Evolutionary conservation across 78 protist species (phyloP).

Genomic region (Dictyostelium discoideum): DNA sequence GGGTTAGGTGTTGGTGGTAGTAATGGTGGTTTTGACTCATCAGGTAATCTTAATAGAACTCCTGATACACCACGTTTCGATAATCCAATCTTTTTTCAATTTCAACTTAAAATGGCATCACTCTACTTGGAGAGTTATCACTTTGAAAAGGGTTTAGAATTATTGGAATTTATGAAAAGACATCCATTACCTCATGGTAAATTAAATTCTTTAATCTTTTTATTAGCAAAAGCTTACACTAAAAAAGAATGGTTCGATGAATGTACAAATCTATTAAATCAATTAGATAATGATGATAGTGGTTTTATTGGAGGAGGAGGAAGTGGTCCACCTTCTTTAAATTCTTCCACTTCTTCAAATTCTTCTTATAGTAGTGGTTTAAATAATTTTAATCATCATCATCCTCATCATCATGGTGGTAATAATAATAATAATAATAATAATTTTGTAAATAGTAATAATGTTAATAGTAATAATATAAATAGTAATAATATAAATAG

Average conservation of each 20-base stretch:
- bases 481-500: not conserved
- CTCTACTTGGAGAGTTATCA: conserved; percentile 79
- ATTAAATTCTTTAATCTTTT: conserved; percentile 39
- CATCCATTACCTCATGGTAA: conserved; percentile 75
- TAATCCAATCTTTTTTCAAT: conserved; percentile 74
- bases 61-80: conserved; percentile 61
- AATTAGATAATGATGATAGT: conserved; percentile 67
- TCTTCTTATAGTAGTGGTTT: not conserved
- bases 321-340: conserved; percentile 1
- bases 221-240: conserved; percentile 71
- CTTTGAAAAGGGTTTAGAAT: conserved; percentile 72
- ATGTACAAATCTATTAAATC: conserved; percentile 5
- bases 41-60: not conserved
- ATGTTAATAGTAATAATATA: not conserved
- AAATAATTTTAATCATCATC: not conserved
- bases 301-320: not conserved
- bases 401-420: not conserved
- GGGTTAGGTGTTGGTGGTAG: not conserved
- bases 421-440: not conserved
- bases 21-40: not conserved
- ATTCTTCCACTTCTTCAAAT: not conserved
- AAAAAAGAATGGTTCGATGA: conserved; percentile 76
- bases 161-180: conserved; percentile 49
- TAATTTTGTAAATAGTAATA: not conserved
- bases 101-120: conserved; percentile 58